phyloP scores from a whole-genome alignment of 192 early-diverging fungal genomes.

The Coemansia sp. region DNA sequence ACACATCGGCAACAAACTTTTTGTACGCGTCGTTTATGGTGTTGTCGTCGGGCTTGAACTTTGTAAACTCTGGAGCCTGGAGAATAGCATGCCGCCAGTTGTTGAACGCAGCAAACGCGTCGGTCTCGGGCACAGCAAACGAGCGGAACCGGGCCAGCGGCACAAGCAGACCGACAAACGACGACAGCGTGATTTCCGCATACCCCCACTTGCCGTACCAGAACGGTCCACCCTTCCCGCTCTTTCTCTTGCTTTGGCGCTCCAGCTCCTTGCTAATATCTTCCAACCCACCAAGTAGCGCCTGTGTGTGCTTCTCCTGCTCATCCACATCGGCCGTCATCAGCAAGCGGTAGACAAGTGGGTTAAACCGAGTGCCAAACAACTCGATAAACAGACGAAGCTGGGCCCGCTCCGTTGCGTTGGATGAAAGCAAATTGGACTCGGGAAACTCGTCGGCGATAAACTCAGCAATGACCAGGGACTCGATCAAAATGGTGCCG shows the following conservation, averaged over 20 bases:
- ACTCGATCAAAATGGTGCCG: conserved; percentile 62
- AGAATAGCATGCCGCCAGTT: conserved; percentile 28
- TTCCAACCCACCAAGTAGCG: conserved; percentile 13
- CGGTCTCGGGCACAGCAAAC: conserved; percentile 25
- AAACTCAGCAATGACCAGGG: conserved; percentile 64
- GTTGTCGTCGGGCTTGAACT: conserved; percentile 15
- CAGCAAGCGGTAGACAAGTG: conserved; percentile 17
- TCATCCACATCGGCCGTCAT: conserved; percentile 13
- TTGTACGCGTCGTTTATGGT: conserved; percentile 18
- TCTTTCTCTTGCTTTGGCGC: conserved; percentile 25
- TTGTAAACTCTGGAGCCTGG: conserved; percentile 21
- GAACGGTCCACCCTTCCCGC: conserved; percentile 33
- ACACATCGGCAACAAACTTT: conserved; percentile 18
- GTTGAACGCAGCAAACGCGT: conserved; percentile 32
- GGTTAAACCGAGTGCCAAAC: conserved; percentile 15
- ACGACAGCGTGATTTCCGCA: conserved; percentile 24
- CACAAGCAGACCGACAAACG: conserved; percentile 22
- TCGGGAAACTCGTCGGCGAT: conserved; percentile 62
- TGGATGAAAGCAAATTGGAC: conserved; percentile 30
- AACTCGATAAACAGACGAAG: conserved; percentile 42
- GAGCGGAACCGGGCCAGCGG: conserved; percentile 20
- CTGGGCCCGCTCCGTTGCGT: conserved; percentile 37
- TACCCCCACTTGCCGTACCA: conserved; percentile 24
- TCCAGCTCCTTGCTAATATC: conserved; percentile 25
- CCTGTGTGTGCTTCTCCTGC: conserved; percentile 11